Evolutionary conservation across 306 rosid genomes (phyloP), one percentile per base, ranked within the genome.

Genomic region (Carpinus viminea): DNA sequence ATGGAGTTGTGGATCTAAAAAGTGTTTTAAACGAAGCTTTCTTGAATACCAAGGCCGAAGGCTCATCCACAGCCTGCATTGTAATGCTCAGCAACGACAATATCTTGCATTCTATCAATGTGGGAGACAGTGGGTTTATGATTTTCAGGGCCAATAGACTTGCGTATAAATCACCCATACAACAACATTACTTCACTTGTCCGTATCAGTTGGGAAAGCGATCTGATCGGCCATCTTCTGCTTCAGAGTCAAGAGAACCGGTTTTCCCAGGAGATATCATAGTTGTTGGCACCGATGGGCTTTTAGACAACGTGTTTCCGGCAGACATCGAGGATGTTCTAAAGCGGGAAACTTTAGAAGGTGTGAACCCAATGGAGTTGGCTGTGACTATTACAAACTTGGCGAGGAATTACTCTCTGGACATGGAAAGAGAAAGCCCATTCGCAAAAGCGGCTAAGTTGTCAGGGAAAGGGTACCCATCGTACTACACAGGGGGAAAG

Each of bases 51-150:
- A 9, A 48, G 15, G 52, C 15, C 52, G 2, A 0, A 48, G 87
- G 81, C 4, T 75, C 83, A 3, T 75, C 87, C 8, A 83, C 83
- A 1, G 81, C 84, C 12, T 83, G 84, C 74, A 31, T 79, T 3
- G 5, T 61, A 10, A 20, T 77, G 18, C 78, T 75, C 10, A 75
- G 43, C 3, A 48, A 24, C 18, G 53, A 74, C n/a, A 10, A 48
- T 3, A 48, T 48, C 57, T 31, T 79, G 31, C 41, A 31, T 11
- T 41, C 73, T 2, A 76, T 53, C 12, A 83, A 74, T 18, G 20
- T 78, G 12, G 86, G 83, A 6, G 80, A 74, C 31, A 74, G 80
- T 69, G 80, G 83, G 6, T 78, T 78, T 53, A 41, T 79, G 70
- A 7, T 83, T 17, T 79, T 83, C 68, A 73, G 80, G 31, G 15